Conservation (phyloP, 1,284 basidiomycete species). For the Laetiporus sulphureus region DNA sequence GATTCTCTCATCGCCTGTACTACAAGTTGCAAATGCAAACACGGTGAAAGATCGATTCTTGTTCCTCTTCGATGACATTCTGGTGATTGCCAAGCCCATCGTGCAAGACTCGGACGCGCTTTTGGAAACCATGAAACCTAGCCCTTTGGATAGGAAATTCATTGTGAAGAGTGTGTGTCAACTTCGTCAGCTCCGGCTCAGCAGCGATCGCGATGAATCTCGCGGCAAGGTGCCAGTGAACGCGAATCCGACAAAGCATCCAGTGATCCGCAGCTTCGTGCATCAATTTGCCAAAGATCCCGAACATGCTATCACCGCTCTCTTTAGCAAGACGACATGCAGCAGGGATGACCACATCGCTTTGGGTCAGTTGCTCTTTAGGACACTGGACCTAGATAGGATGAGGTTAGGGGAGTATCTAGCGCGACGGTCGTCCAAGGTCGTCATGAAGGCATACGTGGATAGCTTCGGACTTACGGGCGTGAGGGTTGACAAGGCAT, state of each 20-base stretch:
- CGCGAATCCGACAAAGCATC: conserved; percentile 39
- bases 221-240: conserved; percentile 34
- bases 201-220: conserved; percentile 54
- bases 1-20: conserved; percentile 77
- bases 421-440: conserved; percentile 60
- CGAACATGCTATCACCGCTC: conserved; percentile 59
- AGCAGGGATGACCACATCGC: conserved; percentile 53
- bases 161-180: conserved; percentile 84
- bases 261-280: conserved; percentile 64
- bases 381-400: conserved; percentile 79
- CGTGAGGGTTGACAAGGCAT: conserved; percentile 81
- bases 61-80: conserved; percentile 91
- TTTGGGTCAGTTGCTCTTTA: conserved; percentile 80
- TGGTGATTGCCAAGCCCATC: conserved; percentile 80
- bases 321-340: conserved; percentile 47
- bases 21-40: conserved; percentile 91
- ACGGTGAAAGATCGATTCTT: conserved; percentile 96
- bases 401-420: conserved; percentile 82
- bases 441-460: conserved; percentile 77
- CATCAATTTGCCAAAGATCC: conserved; percentile 69
- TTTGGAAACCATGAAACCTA: conserved; percentile 53
- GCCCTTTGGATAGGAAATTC: conserved; percentile 75
- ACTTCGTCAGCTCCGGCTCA: conserved; percentile 66
- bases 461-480: conserved; percentile 82
- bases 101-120: conserved; percentile 55